These are phyloP conservation scores for Rubroshorea leprosula DNA, from an alignment of 345 rosid genomes.

Conservation along the genomic window DNA sequence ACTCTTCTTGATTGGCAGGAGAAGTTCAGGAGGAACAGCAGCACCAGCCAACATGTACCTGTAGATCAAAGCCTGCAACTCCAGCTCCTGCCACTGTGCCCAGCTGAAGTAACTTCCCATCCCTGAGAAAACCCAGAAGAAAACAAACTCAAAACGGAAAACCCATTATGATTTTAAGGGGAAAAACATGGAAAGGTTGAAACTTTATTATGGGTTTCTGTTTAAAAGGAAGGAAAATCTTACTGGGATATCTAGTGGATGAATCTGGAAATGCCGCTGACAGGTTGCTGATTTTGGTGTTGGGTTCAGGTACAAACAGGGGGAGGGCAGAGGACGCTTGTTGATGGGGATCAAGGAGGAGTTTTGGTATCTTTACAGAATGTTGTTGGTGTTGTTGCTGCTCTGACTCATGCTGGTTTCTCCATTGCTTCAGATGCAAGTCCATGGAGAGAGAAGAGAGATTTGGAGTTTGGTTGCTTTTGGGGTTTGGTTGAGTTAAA, in stretches of 20 bases:
- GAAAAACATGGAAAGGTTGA: neutral
- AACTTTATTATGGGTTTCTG: neutral
- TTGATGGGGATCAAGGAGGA: slow-evolving; percentile 33
- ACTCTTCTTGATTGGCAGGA: slow-evolving; percentile 79
- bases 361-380: slow-evolving; percentile 71
- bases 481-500: slow-evolving; percentile 6
- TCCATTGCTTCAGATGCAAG: slow-evolving; percentile 92
- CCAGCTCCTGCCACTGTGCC: slow-evolving; percentile 91
- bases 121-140: slow-evolving; percentile 29
- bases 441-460: slow-evolving; percentile 57
- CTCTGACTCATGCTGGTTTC: slow-evolving; percentile 68
- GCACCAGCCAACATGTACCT: slow-evolving; percentile 90
- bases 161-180: neutral
- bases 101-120: slow-evolving; percentile 76
- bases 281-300: slow-evolving; percentile 42
- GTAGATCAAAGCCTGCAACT: slow-evolving; percentile 90
- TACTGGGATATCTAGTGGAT: slow-evolving; percentile 48
- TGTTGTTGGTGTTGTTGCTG: slow-evolving; percentile 60
- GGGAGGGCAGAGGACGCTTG: slow-evolving; percentile 55
- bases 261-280: slow-evolving; percentile 56
- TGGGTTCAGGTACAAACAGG: slow-evolving; percentile 63
- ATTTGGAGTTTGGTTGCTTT: slow-evolving; percentile 14
- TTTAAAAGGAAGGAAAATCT: slow-evolving; percentile 18
- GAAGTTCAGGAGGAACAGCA: slow-evolving; percentile 81
- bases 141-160: neutral